These are phyloP conservation scores for Metschnikowia rubicola DNA, from an alignment of 805 yeast species.

Conservation along the genomic window DNA sequence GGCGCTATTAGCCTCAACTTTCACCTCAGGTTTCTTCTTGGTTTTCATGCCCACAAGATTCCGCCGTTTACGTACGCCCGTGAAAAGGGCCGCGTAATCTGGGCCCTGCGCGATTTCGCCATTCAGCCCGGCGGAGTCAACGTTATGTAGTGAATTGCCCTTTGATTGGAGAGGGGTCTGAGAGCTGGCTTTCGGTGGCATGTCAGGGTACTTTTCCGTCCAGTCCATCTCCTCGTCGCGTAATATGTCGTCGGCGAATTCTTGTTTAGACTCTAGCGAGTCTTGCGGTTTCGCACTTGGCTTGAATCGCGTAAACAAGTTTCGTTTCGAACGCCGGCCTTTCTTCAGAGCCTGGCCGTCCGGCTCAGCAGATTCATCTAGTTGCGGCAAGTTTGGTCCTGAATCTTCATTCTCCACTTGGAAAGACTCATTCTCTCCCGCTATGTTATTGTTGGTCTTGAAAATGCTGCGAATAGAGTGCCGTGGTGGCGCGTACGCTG, in stretches of 20 bases:
- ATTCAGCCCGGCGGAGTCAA: slow-evolving; percentile 10
- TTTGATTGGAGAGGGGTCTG: background rate
- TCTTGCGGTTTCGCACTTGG: slow-evolving; percentile 10
- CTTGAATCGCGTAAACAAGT: slow-evolving; percentile 40
- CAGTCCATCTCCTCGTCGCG: no score
- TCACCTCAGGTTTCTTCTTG: slow-evolving; percentile 22
- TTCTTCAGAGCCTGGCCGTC: slow-evolving; percentile 21
- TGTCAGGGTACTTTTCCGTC: no score
- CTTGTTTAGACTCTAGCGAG: slow-evolving; percentile 1
- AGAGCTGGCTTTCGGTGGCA: no score
- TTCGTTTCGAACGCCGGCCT: slow-evolving; percentile 30
- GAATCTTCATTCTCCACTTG: background rate
- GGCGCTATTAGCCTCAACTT: slow-evolving; percentile 14
- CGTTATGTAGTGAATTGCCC: slow-evolving; percentile 3
- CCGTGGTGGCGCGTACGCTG: slow-evolving; percentile 20
- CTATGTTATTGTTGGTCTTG: slow-evolving; percentile 16
- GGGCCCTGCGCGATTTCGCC: slow-evolving; percentile 24
- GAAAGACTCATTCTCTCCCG: background rate
- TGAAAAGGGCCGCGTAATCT: slow-evolving; percentile 42
- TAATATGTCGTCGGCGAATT: background rate
- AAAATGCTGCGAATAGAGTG: slow-evolving; percentile 35
- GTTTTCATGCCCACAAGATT: slow-evolving; percentile 25
- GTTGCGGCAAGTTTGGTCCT: background rate
- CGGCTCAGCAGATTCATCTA: slow-evolving; percentile 1
- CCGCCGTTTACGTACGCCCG: slow-evolving; percentile 41